Evolutionary conservation across 2,329 filamentous ascomycete species (phyloP), one percentile per base, ranked within the genome.

Genomic region (Grosmannia serpens): DNA sequence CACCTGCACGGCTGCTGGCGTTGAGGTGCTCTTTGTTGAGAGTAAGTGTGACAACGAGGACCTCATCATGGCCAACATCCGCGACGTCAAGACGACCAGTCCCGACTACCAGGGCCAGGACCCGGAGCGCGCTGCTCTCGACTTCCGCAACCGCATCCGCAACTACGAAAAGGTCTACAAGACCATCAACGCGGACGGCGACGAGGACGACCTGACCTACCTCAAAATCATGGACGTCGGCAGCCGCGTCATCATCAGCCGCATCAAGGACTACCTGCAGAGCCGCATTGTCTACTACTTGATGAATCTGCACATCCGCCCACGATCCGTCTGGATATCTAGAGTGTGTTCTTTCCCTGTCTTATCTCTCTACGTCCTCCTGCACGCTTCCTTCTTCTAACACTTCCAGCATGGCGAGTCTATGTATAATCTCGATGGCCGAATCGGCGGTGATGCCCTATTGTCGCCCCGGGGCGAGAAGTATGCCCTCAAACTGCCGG

Each of bases 131-230:
- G 94, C 94, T 4, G 94, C 91, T 13, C 81, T 85, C 59, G 94
- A 99, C 71, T 99, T 99, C 75, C 86, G 90, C 62, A 87, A 95
- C 68, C 87, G 94, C 62, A 99, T 99, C 69, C 85, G 87, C 67
- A 96, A 96, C 73, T 99, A 99, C 73, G 94, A 99, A 73, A 94
- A 94, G 73, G 88, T 95, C 31, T 99, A 99, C 73, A 84, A 95
- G 74, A 92, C 90, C 1, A 89, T 99, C 67, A 89, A 95, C 65
- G 88, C 88, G 64, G 80, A 84, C 62, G 77, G 75, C 49, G 88
- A 95, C 63, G 92, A 97, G 77, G 84, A 82, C 65, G 80, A 92
- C 65, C 83, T 94, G 66, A 96, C 94, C 44, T 99, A 96, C 69
- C 87, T 97, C 69, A 97, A 99, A 75, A 87, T 99, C 69, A 95